A percentile compares a stretch with the other conserved stretches of the same genome.
Evolutionary conservation across 2,329 filamentous ascomycete genomes (phyloP).

Genomic region (Arthrobotrys sinensis): DNA sequence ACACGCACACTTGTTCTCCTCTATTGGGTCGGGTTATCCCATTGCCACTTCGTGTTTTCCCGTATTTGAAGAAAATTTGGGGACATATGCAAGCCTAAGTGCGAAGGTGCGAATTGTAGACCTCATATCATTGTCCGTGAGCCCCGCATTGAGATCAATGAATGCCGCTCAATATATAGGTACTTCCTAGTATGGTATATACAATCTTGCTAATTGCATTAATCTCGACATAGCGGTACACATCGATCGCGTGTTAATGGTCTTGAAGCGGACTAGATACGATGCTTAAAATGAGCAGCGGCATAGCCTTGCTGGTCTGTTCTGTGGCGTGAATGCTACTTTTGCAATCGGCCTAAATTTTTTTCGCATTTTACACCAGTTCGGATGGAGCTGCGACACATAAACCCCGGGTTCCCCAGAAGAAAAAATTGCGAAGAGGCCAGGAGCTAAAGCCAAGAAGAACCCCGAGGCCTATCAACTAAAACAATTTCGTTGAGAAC

Average conservation of each 20-base stretch:
- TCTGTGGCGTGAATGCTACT: conserved; percentile 43
- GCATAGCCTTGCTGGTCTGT: conserved; percentile 11
- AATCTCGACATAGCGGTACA: not conserved
- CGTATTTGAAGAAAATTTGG: not conserved
- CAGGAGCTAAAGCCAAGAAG: conserved; percentile 26
- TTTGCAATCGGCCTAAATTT: conserved; percentile 13
- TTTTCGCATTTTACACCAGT: conserved; percentile 41
- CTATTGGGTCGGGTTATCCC: not conserved
- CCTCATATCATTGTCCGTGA: conserved; percentile 1
- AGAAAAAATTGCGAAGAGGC: conserved; percentile 58
- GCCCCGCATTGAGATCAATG: conserved; percentile 1
- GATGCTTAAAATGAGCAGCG: conserved; percentile 20
- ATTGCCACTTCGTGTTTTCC: not conserved
- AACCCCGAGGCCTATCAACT: conserved; percentile 21
- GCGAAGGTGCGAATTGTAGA: conserved; percentile 29
- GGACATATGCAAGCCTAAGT: conserved; percentile 1
- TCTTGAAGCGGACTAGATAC: conserved; percentile 32
- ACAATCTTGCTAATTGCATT: conserved; percentile 25
- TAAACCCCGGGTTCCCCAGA: conserved; percentile 17
- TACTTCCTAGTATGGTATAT: not conserved
- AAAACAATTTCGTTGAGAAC: conserved; percentile 30
- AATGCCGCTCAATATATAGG: not conserved
- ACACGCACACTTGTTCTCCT: not conserved
- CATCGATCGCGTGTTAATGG: conserved; percentile 6
- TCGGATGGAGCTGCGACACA: conserved; percentile 35